These are phyloP conservation scores for Xylaria hypoxylon DNA, from an alignment of 2,329 filamentous ascomycete species.

Conservation along the genomic window DNA sequence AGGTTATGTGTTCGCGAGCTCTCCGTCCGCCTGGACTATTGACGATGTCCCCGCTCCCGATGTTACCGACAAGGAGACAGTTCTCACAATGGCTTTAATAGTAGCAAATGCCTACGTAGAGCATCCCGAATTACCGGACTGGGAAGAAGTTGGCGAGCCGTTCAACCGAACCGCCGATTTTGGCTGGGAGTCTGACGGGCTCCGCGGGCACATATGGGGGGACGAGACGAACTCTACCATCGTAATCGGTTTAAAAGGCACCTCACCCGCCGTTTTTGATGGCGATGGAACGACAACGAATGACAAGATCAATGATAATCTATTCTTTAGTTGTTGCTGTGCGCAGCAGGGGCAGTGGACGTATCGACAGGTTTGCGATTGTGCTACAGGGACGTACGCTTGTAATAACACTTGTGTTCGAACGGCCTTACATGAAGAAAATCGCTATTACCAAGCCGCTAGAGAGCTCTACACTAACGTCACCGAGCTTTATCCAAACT, in stretches of 20 bases:
- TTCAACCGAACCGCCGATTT: constrained; percentile 92
- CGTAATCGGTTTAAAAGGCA: constrained; percentile 93
- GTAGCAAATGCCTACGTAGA: constrained; percentile 89
- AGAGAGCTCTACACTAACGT: constrained; percentile 93
- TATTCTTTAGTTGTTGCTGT: constrained; percentile 98
- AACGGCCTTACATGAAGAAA: constrained; percentile 80
- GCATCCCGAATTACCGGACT: constrained; percentile 77
- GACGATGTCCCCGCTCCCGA: constrained; percentile 85
- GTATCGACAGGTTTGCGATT: constrained; percentile 94
- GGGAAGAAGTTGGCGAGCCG: constrained; percentile 81
- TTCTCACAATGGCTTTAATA: constrained; percentile 88
- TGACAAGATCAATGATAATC: constrained; percentile 97
- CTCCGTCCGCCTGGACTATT: constrained; percentile 81
- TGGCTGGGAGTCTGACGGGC: constrained; percentile 89
- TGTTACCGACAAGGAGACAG: constrained; percentile 84
- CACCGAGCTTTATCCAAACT: constrained; percentile 84
- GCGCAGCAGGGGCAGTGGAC: constrained; percentile 90
- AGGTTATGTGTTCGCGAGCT: constrained; percentile 75
- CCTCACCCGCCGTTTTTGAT: constrained; percentile 89
- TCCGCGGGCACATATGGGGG: constrained; percentile 92
- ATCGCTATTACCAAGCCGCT: constrained; percentile 90
- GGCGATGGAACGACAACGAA: constrained; percentile 97
- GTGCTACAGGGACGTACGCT: constrained; percentile 84
- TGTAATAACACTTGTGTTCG: constrained; percentile 93
- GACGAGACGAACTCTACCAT: constrained; percentile 88